Percentiles rank a stretch among this genome's conserved stretches.
phyloP scores from a whole-genome alignment of 805 yeast genomes.

The Kazachstania martiniae region DNA sequence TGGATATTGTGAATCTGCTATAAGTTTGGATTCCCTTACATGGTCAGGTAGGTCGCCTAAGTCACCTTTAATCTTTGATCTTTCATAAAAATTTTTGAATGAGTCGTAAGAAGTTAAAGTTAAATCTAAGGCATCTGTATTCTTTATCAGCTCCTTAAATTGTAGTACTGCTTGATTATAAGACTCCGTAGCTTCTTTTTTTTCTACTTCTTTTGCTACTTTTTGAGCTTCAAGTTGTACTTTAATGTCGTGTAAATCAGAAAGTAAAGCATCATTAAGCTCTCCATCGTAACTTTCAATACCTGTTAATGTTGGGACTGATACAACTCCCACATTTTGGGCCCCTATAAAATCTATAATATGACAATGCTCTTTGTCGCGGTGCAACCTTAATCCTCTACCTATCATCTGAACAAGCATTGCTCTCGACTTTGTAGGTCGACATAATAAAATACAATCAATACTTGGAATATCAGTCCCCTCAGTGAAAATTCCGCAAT shows the following conservation, averaged over 20 bases:
- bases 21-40: constrained; percentile 10
- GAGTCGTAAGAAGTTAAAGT: constrained; percentile 32
- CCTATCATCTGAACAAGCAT: constrained; percentile 83
- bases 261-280: constrained; percentile 25
- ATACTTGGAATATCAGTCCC: constrained; percentile 91
- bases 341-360: constrained; percentile 71
- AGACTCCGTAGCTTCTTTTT: not conserved
- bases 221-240: constrained; percentile 8
- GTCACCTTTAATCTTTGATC: constrained; percentile 4
- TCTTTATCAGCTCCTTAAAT: constrained; percentile 9
- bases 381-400: constrained; percentile 62
- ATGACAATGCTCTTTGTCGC: constrained; percentile 55
- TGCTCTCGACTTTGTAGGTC: constrained; percentile 72
- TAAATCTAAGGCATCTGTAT: constrained; percentile 19
- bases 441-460: constrained; percentile 64
- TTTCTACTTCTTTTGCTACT: constrained; percentile 7
- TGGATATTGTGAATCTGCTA: constrained; percentile 23
- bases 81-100: constrained; percentile 25
- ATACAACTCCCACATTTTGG: constrained; percentile 39
- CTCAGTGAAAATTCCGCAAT: constrained; percentile 86
- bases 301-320: constrained; percentile 44
- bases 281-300: constrained; percentile 11
- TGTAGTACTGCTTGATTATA: constrained; percentile 3
- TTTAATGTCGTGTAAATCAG: constrained; percentile 24
- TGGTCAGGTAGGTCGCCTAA: constrained; percentile 2